Evolutionary conservation across 208 protist genomes (phyloP), one percentile per base, ranked within the genome.

Genomic region (Trypanosoma scelopori): DNA sequence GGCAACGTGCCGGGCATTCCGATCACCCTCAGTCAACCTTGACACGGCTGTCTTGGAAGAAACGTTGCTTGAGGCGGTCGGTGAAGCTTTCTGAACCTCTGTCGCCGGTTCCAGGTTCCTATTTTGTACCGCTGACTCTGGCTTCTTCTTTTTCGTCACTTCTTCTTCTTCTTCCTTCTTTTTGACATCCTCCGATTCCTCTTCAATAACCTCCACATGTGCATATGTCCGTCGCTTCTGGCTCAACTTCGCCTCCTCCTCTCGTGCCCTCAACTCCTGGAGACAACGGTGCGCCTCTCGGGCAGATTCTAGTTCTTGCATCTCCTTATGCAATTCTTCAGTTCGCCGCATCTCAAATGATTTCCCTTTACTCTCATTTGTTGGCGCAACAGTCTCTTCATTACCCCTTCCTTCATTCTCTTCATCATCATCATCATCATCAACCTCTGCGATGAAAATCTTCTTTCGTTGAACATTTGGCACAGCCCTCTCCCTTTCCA

Each of bases 361-460:
- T 15, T 64, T 46, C 5, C 25, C 37, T 11, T 61, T 51, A 11
- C 30, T n/a, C 6, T 52, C 27, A 32, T 55, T 64, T 0, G 55
- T 64, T 9, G n/a, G 57, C 1, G 42, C 57, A 28, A 61, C 69
- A 27, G 43, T 50, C 7, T 48, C 28, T 12, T 56, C 65, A 0
- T 64, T 56, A 5, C 15, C 59, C 1, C 62, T 60, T 20, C 62
- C 74, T 9, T 56, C 69, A n/a, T 71, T 68, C 25, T 76, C 74
- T 22, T 74, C 69, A 0, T 85, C 84, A 25, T 91, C 83, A n/a
- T 87, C 87, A 35, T 94, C 89, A 59, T 88, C 83, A 51, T 91
- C 86, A 41, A 94, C 87, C 74, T 94, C 87, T 30, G 84, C 77
- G 61, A 96, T 94, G 27, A 87, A 65, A 77, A 93, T 87, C 47